Evolutionary conservation across 352 stramenopile genomes (phyloP), one percentile per base, ranked within the genome.

Genomic region (Thalassiosira exigua): DNA sequence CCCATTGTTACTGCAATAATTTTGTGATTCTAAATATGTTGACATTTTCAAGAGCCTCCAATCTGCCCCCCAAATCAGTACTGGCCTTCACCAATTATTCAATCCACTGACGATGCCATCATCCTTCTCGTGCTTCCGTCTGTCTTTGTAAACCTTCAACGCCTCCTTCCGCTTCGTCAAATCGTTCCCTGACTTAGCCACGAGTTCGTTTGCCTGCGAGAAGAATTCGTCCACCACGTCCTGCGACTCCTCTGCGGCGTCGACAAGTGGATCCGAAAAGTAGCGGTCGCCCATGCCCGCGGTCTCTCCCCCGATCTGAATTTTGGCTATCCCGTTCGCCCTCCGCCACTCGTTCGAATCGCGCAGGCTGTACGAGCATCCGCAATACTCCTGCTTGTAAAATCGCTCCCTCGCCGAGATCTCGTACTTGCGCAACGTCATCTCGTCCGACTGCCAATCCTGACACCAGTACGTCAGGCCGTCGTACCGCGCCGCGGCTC

Each of bases 371-470:
- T 89, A 91, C 3, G 79, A 79, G 51, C 87, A 92, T 22, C 87
- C 87, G 60, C 87, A 92, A 69, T 92, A 92, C 67, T 92, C 84
- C 79, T 92, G 87, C 71, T 92, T 92, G 69, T 92, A 92, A 59
- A 92, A 92, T 50, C 62, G 33, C 26, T 91, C 69, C 21, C 71
- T 57, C 11, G 84, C 82, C 4, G 69, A 85, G 21, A 91, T 83
- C 54, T 85, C 69, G 69, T 92, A 92, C 62, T 92, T 92, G 39
- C 84, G 58, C 14, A 85, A 46, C 5, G 86, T 92, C 82, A 92
- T 89, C 11, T 76, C 75, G 64, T 92, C 86, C 3, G 62, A 76
- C 54, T 89, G 72, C 86, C 86, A 92, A 54, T 90, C 73, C 9
- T 78, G 57, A 24, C 54, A 44, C 81, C 77, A 90, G 54, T 90